These are phyloP conservation scores for Cokeromyces recurvatus DNA, from an alignment of 371 early-diverging fungal genomes.

Conservation along the genomic window DNA sequence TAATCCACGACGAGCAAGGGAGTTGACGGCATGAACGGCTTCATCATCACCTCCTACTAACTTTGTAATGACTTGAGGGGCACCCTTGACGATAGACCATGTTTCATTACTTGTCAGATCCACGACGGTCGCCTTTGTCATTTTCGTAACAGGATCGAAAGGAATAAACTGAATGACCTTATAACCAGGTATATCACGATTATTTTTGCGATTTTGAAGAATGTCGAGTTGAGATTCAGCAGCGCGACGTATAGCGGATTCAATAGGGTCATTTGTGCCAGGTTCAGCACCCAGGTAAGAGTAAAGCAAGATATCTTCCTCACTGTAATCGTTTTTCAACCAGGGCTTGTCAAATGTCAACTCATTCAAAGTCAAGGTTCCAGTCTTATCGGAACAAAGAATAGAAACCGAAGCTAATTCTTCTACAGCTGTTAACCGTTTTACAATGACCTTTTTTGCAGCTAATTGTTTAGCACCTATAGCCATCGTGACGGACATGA, in stretches of 20 bases:
- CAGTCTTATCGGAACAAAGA: slow-evolving; percentile 91
- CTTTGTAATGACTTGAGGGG: slow-evolving; percentile 86
- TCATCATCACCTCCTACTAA: slow-evolving; percentile 84
- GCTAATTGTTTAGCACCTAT: slow-evolving; percentile 86
- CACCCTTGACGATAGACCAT: slow-evolving; percentile 91
- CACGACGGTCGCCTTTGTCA: slow-evolving; percentile 84
- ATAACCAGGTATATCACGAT: slow-evolving; percentile 74
- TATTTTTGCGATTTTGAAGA: slow-evolving; percentile 51
- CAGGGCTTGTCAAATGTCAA: slow-evolving; percentile 86
- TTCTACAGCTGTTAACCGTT: slow-evolving; percentile 87
- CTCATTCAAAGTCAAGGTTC: slow-evolving; percentile 86
- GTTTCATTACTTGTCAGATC: slow-evolving; percentile 61
- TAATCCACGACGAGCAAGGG: slow-evolving; percentile 82
- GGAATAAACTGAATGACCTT: slow-evolving; percentile 85
- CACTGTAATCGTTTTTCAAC: slow-evolving; percentile 65
- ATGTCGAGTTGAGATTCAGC: slow-evolving; percentile 73
- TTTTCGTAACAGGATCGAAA: slow-evolving; percentile 89
- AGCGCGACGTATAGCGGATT: slow-evolving; percentile 82
- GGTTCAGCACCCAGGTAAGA: slow-evolving; percentile 88
- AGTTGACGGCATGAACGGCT: slow-evolving; percentile 76
- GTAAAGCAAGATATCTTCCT: slow-evolving; percentile 77
- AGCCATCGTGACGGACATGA: slow-evolving; percentile 93
- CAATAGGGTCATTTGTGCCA: slow-evolving; percentile 90
- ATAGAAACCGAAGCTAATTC: slow-evolving; percentile 86
- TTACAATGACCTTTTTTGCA: slow-evolving; percentile 85